Evolutionary conservation across 345 rosid species (phyloP), one percentile per base, ranked within the genome.

Genomic region (Cardamine chenopodiifolia): DNA sequence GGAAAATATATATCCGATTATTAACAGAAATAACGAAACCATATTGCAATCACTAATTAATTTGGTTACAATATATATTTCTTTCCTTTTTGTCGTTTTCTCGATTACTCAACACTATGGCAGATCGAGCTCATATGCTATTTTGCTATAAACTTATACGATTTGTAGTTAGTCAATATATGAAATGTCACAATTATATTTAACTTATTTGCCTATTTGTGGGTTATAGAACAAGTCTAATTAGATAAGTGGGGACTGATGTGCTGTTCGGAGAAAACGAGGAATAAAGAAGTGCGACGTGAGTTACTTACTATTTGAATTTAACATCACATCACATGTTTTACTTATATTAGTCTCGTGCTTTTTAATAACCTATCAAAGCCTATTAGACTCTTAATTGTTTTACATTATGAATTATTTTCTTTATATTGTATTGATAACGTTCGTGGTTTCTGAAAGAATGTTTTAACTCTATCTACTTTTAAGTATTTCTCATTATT

Each of bases 401-500:
- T 61, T 69, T 31, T 52, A 62, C 64, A 31, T 32, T 39, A 40
- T 50, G 28, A 39, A 17, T 53, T 42, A 13, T 11, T 76, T 76
- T 62, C 79, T 69, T 25, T 55, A 62, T 32, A 69, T 62, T 76
- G 75, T 76, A 62, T 11, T 19, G 52, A 62, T 62, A 54, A 25
- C 59, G 60, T 19, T 53, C 71, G 59, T 69, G 80, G 37, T 54
- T 70, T 76, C 28, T 45, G 74, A 76, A 76, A 76, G 70, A 69
- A 32, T 42, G 52, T 62, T 62, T 44, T 44, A 76, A 62, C 75
- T 62, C 75, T 69, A 62, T 62, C 62, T 70, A 54, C 48, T 62
- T 74, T 69, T 23, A 76, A 69, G 39, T 58, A 76, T 37, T 69
- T 54, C 49, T 23, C 64, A 62, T 54, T 44, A 14, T 42, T 62